Conservation (phyloP, 2,329 filamentous ascomycete species). For the Raffaelea deltoideospora region DNA sequence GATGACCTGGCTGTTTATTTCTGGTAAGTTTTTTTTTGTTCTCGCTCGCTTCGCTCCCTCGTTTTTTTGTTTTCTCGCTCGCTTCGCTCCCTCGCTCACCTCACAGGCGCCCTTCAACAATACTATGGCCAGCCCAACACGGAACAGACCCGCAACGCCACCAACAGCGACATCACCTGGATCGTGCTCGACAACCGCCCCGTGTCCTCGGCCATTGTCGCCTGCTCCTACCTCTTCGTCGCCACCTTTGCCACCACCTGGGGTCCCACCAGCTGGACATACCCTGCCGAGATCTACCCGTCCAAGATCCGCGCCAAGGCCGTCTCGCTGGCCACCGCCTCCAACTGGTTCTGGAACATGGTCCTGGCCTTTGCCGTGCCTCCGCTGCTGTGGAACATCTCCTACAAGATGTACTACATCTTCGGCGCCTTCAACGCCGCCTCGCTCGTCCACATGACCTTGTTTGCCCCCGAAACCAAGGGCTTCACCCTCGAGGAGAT, state of each 20-base stretch:
- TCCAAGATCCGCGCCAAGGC: slow-evolving; percentile 26
- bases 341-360: slow-evolving; percentile 32
- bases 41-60: not conserved
- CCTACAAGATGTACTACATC: slow-evolving; percentile 43
- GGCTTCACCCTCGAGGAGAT: slow-evolving; percentile 66
- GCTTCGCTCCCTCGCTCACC: not conserved
- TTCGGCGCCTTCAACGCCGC: slow-evolving; percentile 58
- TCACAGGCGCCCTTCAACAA: slow-evolving; percentile 40
- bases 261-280: slow-evolving; percentile 35
- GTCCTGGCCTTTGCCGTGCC: slow-evolving; percentile 38
- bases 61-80: not conserved
- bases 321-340: slow-evolving; percentile 25
- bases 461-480: slow-evolving; percentile 49
- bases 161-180: slow-evolving; percentile 39
- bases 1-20: slow-evolving; percentile 47
- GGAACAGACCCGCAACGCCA: slow-evolving; percentile 19
- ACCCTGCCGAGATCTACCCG: slow-evolving; percentile 31
- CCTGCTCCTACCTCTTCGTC: slow-evolving; percentile 59
- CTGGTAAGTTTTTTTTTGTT: slow-evolving; percentile 22
- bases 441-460: slow-evolving; percentile 53
- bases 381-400: slow-evolving; percentile 34
- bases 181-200: slow-evolving; percentile 33
- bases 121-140: slow-evolving; percentile 37
- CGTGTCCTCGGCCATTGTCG: slow-evolving; percentile 48
- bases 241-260: slow-evolving; percentile 45